Evolutionary conservation across 371 early-diverging fungal genomes (phyloP), one percentile per base, ranked within the genome.

Genomic region (Capillidium heterosporum): DNA sequence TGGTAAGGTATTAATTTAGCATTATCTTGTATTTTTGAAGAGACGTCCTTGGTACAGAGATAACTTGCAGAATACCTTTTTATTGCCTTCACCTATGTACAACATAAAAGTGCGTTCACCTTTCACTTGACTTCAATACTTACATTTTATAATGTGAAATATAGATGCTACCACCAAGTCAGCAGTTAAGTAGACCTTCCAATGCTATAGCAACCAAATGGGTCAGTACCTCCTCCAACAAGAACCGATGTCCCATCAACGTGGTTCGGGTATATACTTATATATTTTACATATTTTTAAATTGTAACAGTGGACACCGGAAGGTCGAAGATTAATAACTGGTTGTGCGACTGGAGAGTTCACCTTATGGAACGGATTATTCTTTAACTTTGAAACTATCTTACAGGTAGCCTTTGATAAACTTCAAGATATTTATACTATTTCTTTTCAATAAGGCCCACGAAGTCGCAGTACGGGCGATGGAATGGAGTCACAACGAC

Each of bases 351-450:
- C 87, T 62, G 99, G 99, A 5, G 99, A 99, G 71, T 96, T 99
- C 60, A 99, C 99, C 0, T 70, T 99, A 41, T 99, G 99, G 99
- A 98, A 97, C 66, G 98, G 98, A 4, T 74, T 95, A 35, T 91
- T 93, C 0, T 99, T 99, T 65, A 99, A 99, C 65, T 99, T 99
- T 71, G 99, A 99, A 64, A 99, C 99, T 1, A 98, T 98, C 65
- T 68, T 98, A 59, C 97, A 98, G 76, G 91, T 84, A 63, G 63
- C 1, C 26, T 42, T 56, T 8, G 7, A 2, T 23, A 32, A 44
- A 26, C 43, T n/a, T n/a, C n/a, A n/a, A n/a, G n/a, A n/a, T n/a
- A n/a, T n/a, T n/a, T n/a, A n/a, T 8, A 17, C 31, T 32, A 24
- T 21, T 43, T 44, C 10, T 3, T 35, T 28, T 3, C 5, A 42